Conservation (phyloP, 108 stramenopile species). For the Nannochloropsis salina region DNA sequence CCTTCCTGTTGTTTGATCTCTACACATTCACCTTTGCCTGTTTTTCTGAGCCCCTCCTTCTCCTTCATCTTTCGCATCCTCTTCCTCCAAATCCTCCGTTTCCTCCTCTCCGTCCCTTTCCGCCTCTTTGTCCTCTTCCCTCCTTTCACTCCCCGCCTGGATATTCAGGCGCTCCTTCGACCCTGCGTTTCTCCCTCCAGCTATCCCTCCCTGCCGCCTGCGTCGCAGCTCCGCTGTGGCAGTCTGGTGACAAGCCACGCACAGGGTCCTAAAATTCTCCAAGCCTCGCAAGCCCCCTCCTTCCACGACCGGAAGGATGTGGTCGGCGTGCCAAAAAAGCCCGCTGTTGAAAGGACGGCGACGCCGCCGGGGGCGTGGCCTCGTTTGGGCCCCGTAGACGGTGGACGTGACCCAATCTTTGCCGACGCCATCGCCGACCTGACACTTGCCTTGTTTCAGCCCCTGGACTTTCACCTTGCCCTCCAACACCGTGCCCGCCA, state of each 20-base stretch:
- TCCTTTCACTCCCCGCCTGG: neutral
- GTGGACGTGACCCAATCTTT: neutral
- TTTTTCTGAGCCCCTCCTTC: neutral
- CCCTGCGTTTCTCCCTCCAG: neutral
- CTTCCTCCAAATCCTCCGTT: neutral
- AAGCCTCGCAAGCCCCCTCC: slow-evolving; percentile 41
- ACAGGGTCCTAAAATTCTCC: slow-evolving; percentile 37
- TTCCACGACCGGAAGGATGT: slow-evolving; percentile 40
- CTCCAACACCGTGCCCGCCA: slow-evolving; percentile 32
- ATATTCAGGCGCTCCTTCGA: neutral
- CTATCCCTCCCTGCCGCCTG: slow-evolving; percentile 22
- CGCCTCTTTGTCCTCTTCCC: neutral
- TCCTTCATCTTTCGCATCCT: neutral
- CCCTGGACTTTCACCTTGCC: slow-evolving; percentile 27
- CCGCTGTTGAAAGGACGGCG: slow-evolving; percentile 6
- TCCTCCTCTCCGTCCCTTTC: neutral
- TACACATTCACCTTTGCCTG: neutral
- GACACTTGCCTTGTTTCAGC: neutral
- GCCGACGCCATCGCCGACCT: neutral
- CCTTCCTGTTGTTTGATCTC: neutral
- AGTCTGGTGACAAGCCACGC: slow-evolving; percentile 30
- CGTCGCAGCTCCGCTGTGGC: slow-evolving; percentile 25
- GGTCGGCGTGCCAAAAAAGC: slow-evolving; percentile 39
- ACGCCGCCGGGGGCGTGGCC: neutral
- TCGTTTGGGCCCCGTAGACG: too few relatives aligned